Conservation (phyloP, 805 yeast genomes). For the Myxozyma lipomycoides region DNA sequence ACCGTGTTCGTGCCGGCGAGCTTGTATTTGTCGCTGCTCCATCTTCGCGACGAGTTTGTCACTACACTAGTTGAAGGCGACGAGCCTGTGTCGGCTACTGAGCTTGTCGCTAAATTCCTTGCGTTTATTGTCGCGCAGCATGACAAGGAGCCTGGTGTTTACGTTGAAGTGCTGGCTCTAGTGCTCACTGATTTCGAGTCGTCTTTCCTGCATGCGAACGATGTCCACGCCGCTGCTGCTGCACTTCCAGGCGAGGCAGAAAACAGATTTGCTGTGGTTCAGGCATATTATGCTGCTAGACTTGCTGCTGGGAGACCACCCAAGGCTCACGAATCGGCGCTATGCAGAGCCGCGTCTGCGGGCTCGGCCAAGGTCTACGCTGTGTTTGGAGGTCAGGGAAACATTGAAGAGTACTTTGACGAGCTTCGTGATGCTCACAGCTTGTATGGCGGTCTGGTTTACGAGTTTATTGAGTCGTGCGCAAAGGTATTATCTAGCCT, state of each 20-base stretch:
- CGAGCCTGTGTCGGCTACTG: slow-evolving; percentile 84
- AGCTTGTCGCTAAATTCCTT: slow-evolving; percentile 75
- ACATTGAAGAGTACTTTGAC: slow-evolving; percentile 94
- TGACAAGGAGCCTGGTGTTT: slow-evolving; percentile 48
- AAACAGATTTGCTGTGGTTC: slow-evolving; percentile 71
- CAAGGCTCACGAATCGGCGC: slow-evolving; percentile 51
- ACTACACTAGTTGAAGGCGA: slow-evolving; percentile 43
- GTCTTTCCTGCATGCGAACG: slow-evolving; percentile 66
- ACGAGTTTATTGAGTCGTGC: slow-evolving; percentile 65
- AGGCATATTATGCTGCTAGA: slow-evolving; percentile 68
- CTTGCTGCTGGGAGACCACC: slow-evolving; percentile 49
- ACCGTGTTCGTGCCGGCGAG: slow-evolving; percentile 81
- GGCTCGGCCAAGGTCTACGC: slow-evolving; percentile 63
- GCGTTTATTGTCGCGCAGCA: slow-evolving; percentile 48
- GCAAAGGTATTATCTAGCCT: slow-evolving; percentile 65
- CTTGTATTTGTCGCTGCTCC: slow-evolving; percentile 73
- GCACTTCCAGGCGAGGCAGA: slow-evolving; percentile 49
- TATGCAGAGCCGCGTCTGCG: slow-evolving; percentile 59
- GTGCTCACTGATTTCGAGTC: slow-evolving; percentile 81
- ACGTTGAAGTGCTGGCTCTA: slow-evolving; percentile 64
- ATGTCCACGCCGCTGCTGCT: slow-evolving; percentile 87
- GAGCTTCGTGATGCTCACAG: slow-evolving; percentile 84
- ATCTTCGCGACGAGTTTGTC: slow-evolving; percentile 79
- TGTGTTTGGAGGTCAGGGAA: slow-evolving; percentile 98
- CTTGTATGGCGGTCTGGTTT: slow-evolving; percentile 68